Percentiles rank a stretch among this genome's conserved stretches.
phyloP scores from a whole-genome alignment of 768 basidiomycete genomes.

The Auricularia cornea region DNA sequence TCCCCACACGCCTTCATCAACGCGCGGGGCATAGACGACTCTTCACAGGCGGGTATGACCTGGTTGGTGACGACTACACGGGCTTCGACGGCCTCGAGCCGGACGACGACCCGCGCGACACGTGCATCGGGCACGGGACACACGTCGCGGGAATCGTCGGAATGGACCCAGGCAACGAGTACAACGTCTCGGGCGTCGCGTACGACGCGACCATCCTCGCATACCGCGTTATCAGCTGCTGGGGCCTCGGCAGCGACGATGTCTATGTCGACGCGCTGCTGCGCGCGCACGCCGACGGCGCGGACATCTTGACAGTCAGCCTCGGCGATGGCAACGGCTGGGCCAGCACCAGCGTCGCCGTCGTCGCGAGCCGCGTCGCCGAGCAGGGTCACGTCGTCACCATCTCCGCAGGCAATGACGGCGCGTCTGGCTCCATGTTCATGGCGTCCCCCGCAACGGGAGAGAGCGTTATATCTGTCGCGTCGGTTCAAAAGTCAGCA shows the following conservation, averaged over 20 bases:
- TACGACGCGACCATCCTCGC: conserved; percentile 46
- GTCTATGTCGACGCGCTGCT: conserved; percentile 44
- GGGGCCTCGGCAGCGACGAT: conserved; percentile 41
- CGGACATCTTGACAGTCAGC: conserved; percentile 60
- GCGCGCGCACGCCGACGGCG: conserved; percentile 40
- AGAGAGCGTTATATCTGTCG: conserved; percentile 3
- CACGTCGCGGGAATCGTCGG: conserved; percentile 34
- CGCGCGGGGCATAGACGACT: neutral
- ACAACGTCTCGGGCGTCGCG: conserved; percentile 65
- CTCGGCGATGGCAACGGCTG: conserved; percentile 56
- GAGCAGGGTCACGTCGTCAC: conserved; percentile 51
- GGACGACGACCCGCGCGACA: conserved; percentile 18
- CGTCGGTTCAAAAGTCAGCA: conserved; percentile 4
- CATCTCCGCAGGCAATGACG: conserved; percentile 47
- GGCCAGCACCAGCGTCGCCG: conserved; percentile 46
- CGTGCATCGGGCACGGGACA: conserved; percentile 33
- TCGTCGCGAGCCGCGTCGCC: conserved; percentile 53
- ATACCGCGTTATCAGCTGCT: conserved; percentile 57
- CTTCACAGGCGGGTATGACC: conserved; percentile 27
- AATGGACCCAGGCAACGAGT: conserved; percentile 50
- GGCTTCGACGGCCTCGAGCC: conserved; percentile 37
- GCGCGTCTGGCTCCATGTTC: neutral
- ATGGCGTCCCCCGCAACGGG: conserved; percentile 1
- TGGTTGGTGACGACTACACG: conserved; percentile 47
- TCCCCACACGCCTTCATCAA: too few relatives aligned